A percentile compares a stretch with the other conserved stretches of the same genome.
Conservation (phyloP, 176 grass and related monocot species). For the Zoysia japonica region DNA sequence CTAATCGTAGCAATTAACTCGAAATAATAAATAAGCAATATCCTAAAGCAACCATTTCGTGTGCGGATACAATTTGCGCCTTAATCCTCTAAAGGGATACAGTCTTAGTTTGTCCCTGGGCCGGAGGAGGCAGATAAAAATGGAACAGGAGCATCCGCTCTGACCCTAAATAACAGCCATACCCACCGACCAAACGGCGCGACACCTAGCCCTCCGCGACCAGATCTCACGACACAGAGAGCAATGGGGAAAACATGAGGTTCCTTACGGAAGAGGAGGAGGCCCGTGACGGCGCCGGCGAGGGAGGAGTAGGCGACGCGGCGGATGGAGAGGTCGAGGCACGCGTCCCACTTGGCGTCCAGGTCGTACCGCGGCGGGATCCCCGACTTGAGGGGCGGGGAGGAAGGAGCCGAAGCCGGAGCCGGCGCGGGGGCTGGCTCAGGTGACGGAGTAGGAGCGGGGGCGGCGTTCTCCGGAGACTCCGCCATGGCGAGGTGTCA, state of each 20-base stretch:
- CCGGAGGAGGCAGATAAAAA: not conserved
- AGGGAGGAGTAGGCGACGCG: conserved; percentile 81
- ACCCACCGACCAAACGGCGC: not conserved
- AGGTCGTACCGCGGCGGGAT: conserved; percentile 75
- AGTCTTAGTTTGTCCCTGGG: not conserved
- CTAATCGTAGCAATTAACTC: not conserved
- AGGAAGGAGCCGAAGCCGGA: not conserved
- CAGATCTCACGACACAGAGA: conserved; percentile 18
- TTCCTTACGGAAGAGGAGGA: conserved; percentile 77
- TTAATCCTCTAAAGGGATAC: too few species aligned
- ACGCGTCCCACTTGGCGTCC: conserved; percentile 83
- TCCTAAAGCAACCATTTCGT: not conserved
- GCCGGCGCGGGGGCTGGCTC: not conserved
- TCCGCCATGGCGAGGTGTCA: conserved; percentile 69
- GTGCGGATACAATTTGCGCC: not conserved
- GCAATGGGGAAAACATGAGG: not conserved
- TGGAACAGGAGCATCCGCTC: not conserved
- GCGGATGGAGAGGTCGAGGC: conserved; percentile 86
- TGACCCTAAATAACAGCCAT: conserved; percentile 17
- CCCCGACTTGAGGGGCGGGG: conserved; percentile 17
- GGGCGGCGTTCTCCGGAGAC: conserved; percentile 48
- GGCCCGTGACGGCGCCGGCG: conserved; percentile 70
- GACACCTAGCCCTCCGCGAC: not conserved
- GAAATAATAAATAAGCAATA: not conserved
- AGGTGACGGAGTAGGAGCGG: not conserved